Conservation (phyloP, 768 basidiomycete genomes). For the Tylopilus plumbeoviolaceoides region DNA sequence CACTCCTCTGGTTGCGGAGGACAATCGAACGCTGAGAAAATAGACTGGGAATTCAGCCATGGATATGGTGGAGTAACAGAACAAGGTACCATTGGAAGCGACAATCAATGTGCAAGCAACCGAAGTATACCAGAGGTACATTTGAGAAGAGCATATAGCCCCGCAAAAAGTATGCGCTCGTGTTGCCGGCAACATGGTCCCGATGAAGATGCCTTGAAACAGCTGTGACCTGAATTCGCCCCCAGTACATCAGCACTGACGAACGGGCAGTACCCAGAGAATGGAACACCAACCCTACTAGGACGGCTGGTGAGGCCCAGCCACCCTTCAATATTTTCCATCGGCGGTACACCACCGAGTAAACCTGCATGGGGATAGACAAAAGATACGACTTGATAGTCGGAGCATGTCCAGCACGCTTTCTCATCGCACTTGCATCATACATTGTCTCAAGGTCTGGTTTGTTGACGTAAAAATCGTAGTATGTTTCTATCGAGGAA, state of each 20-base stretch:
- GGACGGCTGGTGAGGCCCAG: conserved; percentile 31
- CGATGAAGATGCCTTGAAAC: conserved; percentile 20
- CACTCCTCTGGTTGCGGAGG: conserved; percentile 38
- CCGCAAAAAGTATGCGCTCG: conserved; percentile 44
- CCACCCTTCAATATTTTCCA: conserved; percentile 45
- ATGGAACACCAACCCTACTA: conserved; percentile 30
- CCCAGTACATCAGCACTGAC: conserved; percentile 2
- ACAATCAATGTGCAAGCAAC: neutral
- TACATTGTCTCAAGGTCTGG: conserved; percentile 41
- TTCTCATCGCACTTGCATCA: conserved; percentile 43
- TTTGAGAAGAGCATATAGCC: conserved; percentile 80
- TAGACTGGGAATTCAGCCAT: conserved; percentile 51
- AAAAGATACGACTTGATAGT: conserved; percentile 42
- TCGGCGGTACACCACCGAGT: conserved; percentile 41
- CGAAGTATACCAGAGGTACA: conserved; percentile 13
- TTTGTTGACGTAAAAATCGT: conserved; percentile 40
- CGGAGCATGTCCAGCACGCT: conserved; percentile 42
- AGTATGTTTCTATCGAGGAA: conserved; percentile 45
- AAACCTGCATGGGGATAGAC: conserved; percentile 42
- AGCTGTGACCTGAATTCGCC: conserved; percentile 32
- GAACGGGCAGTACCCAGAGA: neutral
- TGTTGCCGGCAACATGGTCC: conserved; percentile 32
- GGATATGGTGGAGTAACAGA: conserved; percentile 49
- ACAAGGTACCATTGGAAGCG: conserved; percentile 35
- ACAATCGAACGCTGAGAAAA: conserved; percentile 44